Evolutionary conservation across 2,329 filamentous ascomycete species (phyloP), one percentile per base, ranked within the genome.

Genomic region (Colletotrichum acutatum): DNA sequence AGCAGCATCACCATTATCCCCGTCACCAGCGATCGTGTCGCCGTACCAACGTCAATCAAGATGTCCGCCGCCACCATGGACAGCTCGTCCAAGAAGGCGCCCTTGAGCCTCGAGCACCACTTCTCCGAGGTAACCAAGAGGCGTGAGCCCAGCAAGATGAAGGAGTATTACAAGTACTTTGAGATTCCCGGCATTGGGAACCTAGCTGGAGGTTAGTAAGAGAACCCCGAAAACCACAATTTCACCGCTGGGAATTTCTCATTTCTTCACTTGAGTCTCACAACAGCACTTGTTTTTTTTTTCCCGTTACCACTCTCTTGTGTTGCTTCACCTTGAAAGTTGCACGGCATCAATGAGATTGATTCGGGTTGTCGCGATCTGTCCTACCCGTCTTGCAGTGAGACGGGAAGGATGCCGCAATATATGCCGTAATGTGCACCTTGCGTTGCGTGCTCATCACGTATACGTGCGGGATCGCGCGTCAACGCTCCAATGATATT

Each of bases 121-220:
- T 92, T 92, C 77, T 95, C 94, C 1, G 86, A 90, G 70, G 87
- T 90, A 57, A 93, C 94, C 60, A 91, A 88, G 78, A 88, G 89
- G 59, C 89, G 94, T 9, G 77, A 85, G 7, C 85, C 89, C 7
- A 97, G 91, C 79, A 85, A 85, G 56, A 88, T 97, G 81, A 98
- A 98, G 85, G 79, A 88, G 49, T 94, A 95, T 82, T 98, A 98
- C 86, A 95, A 94, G 82, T 97, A 94, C 83, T 97, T 97, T 77
- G 75, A 80, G 76, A 90, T 91, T 64, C 90, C 90, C 0, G 88
- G 88, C n/a, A 89, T 92, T 73, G 86, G 84, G 37, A 91, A 92
- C 76, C 78, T 92, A 58, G 89, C 90, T 70, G 90, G 90, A 76
- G 90, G 90, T 91, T 80, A 75, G 86, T 71, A 56, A 42, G 16